These are phyloP conservation scores for Miamiensis avidus DNA, from an alignment of 169 alveolate genomes.

Conservation along the genomic window DNA sequence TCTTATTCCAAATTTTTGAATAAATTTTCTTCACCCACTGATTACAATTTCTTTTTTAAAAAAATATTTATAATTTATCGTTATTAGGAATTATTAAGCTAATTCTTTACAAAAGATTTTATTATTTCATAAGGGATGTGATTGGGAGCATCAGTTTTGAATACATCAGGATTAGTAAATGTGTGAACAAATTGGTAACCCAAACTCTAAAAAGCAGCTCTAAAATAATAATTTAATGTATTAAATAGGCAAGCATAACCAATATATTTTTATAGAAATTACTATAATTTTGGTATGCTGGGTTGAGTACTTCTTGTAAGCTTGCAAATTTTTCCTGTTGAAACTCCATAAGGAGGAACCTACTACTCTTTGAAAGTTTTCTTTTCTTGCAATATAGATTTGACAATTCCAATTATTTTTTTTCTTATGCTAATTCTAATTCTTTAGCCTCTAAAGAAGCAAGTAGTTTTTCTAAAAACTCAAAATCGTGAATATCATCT, in stretches of 20 bases:
- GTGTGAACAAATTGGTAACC: conserved; percentile 47
- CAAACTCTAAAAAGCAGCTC: conserved; percentile 49
- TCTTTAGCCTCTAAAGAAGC: background rate
- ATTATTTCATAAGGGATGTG: conserved; percentile 53
- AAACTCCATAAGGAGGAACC: no score
- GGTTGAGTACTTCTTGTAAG: conserved; percentile 12
- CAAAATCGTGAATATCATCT: conserved; percentile 26
- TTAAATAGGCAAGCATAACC: background rate
- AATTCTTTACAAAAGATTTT: conserved; percentile 43
- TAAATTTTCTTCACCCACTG: background rate
- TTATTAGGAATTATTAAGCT: conserved; percentile 1
- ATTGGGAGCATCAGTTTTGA: conserved; percentile 66
- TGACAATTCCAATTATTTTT: conserved; percentile 34
- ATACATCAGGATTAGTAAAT: conserved; percentile 44
- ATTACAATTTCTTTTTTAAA: background rate
- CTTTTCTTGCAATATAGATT: conserved; percentile 2
- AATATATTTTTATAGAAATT: background rate
- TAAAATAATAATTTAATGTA: background rate
- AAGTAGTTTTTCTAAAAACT: conserved; percentile 22
- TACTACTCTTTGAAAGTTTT: background rate
- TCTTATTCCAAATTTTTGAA: conserved; percentile 19
- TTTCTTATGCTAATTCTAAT: conserved; percentile 20
- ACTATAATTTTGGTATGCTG: conserved; percentile 39
- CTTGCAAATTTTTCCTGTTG: no score
- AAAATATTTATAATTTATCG: background rate